Evolutionary conservation across 1,284 basidiomycete genomes (phyloP).

Genomic region (Cutaneotrichosporon sp.): DNA sequence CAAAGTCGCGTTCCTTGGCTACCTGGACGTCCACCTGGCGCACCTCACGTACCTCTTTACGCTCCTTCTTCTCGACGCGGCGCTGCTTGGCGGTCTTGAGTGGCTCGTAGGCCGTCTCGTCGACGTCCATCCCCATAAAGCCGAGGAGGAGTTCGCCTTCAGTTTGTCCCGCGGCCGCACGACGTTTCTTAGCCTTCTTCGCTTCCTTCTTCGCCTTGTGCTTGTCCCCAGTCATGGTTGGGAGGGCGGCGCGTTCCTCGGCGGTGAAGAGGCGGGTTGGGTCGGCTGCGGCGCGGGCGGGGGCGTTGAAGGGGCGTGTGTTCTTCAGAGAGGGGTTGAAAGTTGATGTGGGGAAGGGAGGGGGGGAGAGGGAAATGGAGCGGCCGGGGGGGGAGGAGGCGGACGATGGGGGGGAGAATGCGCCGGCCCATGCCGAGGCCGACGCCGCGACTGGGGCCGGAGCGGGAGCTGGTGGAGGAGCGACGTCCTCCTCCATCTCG

Average conservation of each 20-base stretch:
- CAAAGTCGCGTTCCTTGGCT: constrained; percentile 51
- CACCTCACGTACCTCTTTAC: constrained; percentile 16
- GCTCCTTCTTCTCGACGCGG: constrained; percentile 12
- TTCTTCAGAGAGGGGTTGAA: neutral
- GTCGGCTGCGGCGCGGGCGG: constrained; percentile 15
- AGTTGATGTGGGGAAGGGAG: constrained; percentile 9
- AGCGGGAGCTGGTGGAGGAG: constrained; percentile 4
- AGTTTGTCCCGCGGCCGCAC: constrained; percentile 40
- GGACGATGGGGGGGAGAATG: constrained; percentile 15
- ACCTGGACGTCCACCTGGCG: constrained; percentile 30
- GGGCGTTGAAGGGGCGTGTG: constrained; percentile 14
- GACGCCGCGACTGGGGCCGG: constrained; percentile 2
- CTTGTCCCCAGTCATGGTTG: constrained; percentile 37
- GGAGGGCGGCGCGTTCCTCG: constrained; percentile 46
- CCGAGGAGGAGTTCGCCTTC: constrained; percentile 47
- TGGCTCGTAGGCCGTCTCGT: constrained; percentile 19
- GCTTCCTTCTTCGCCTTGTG: constrained; percentile 43
- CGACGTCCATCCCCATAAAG: constrained; percentile 48
- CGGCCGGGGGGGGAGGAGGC: constrained; percentile 12
- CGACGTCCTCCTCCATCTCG: constrained; percentile 9
- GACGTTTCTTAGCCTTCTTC: constrained; percentile 51
- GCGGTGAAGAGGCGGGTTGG: constrained; percentile 41
- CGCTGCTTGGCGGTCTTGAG: constrained; percentile 13
- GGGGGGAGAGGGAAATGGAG: constrained; percentile 17
- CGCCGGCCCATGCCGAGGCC: constrained; percentile 4